Evolutionary conservation across 1,139 yeast species (phyloP).

Genomic region (Candida anutae): DNA sequence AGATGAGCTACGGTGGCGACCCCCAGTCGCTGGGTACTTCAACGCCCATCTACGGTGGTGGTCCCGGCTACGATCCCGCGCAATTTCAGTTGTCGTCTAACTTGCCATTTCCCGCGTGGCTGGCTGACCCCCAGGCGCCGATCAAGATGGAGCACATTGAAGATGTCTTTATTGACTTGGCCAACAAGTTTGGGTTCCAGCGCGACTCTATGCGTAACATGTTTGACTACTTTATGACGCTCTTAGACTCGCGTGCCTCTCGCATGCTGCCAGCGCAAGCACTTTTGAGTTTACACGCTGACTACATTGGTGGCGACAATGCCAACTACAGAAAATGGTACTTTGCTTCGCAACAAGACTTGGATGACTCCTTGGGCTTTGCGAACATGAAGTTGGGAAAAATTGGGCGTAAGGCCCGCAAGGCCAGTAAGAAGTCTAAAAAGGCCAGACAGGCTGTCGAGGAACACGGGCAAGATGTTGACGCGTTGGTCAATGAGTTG

Average conservation of each 20-base stretch:
- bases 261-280: constrained; percentile 98
- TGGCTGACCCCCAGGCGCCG: constrained; percentile 82
- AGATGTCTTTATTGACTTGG: constrained; percentile 81
- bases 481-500: constrained; percentile 62
- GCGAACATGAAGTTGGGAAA: constrained; percentile 69
- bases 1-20: constrained; percentile 69
- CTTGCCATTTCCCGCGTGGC: constrained; percentile 93
- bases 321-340: constrained; percentile 23
- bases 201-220: constrained; percentile 95
- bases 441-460: constrained; percentile 55
- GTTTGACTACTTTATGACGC: constrained; percentile 91
- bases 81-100: constrained; percentile 53
- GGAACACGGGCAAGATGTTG: constrained; percentile 39
- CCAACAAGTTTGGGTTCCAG: constrained; percentile 94
- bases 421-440: constrained; percentile 50
- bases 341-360: constrained; percentile 22
- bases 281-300: constrained; percentile 85
- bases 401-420: constrained; percentile 46
- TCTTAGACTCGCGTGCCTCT: constrained; percentile 90
- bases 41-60: constrained; percentile 82
- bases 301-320: constrained; percentile 50
- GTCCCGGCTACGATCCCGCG: constrained; percentile 57
- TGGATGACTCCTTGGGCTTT: constrained; percentile 30
- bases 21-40: constrained; percentile 90
- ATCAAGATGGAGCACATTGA: constrained; percentile 77